phyloP scores from a whole-genome alignment of 805 yeast genomes.

The Spathaspora girioi region DNA sequence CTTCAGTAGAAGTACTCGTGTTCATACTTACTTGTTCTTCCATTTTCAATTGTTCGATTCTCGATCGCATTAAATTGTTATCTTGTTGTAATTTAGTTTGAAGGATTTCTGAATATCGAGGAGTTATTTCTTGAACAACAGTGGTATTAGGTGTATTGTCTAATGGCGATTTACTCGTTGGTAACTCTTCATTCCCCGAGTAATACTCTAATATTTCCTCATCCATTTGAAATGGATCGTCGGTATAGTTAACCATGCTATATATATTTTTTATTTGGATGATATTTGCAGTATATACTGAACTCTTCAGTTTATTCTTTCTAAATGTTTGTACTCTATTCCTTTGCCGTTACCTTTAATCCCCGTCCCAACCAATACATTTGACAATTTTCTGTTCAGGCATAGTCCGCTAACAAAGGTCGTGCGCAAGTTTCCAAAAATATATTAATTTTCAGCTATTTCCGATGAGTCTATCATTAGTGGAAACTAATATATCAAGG shows the following conservation, averaged over 20 bases:
- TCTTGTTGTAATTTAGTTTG: constrained; percentile 7
- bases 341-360: too few species aligned
- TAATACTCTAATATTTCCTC: constrained; percentile 26
- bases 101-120: background rate
- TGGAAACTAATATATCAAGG: too few species aligned
- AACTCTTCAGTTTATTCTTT: too few species aligned
- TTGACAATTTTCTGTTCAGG: background rate
- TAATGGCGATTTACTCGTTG: background rate
- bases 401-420: background rate
- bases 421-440: background rate
- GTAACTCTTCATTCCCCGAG: background rate
- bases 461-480: background rate
- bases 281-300: background rate
- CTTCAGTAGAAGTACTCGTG: constrained; percentile 24
- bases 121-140: background rate
- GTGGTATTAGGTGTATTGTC: background rate
- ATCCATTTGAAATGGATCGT: constrained; percentile 45
- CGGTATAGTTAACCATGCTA: constrained; percentile 27
- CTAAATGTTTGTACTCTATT: too few species aligned
- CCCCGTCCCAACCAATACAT: too few species aligned
- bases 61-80: constrained; percentile 30
- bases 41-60: constrained; percentile 22
- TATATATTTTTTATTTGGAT: too few species aligned
- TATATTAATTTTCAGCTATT: background rate
- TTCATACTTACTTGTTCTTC: constrained; percentile 14